Base-by-base conservation (phyloP, 805 yeast genomes). In the Saturnispora diversa region DNA sequence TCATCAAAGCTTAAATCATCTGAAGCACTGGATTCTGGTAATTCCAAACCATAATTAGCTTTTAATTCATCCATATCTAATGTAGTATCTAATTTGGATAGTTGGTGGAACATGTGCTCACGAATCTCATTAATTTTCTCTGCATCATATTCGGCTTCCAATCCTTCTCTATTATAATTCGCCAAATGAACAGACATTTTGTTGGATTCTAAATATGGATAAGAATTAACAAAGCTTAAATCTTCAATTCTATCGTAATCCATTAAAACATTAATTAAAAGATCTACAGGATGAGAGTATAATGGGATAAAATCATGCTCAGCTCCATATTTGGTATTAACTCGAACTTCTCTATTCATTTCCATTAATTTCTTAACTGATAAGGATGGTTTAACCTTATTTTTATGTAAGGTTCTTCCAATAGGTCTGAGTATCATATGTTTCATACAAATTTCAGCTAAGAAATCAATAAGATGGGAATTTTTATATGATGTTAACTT, bases 141-240 rank as follows among this genome's bases (percentile, higher is more conserved):
- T 9, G 26, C 11, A 20, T 46, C 39, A 17, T 32, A 28, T 13
- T 38, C 30, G 3, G 49, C 45, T 6, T 21, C 27, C 9, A 17
- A 25, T 2, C 58, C 58, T 27, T 54, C 59, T 9, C 54, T 37
- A 6, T 41, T 30, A 39, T 54, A 53, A 21, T 50, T 49, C 6
- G 48, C 46, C 29, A 56, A 44, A 25, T 56, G 51, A 10, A 40
- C 44, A 13, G 55, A 37, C 9, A 51, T 33, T 10, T 39, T 45
- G 8, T 45, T 44, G 12, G 54, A 31, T 29, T 39, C 36, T 1
- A 44, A 23, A 35, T 49, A 55, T 16, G 39, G 43, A 1, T 39
- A 30, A 13, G 52, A 43, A 28, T 43, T 50, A 5, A 55, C 20
- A 31, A 56, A 54, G 7, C 39, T 45, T 10, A 51, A 42, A 19